phyloP scores from a whole-genome alignment of 345 rosid species.

The Xanthoceras sorbifolium region DNA sequence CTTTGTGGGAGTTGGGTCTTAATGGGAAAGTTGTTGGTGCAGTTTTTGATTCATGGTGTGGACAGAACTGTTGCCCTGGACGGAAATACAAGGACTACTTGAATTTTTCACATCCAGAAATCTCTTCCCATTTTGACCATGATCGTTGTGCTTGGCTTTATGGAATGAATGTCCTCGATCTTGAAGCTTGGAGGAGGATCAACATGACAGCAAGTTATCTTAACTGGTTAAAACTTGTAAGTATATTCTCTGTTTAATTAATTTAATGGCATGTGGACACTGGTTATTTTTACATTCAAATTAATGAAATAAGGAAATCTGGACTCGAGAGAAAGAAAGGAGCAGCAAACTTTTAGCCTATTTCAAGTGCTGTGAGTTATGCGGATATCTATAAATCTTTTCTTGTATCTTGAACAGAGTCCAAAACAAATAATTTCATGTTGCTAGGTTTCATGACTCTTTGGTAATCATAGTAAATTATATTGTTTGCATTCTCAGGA shows the following conservation, averaged over 20 bases:
- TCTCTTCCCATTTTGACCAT: conserved; percentile 57
- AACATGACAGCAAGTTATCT: conserved; percentile 66
- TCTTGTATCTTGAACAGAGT: not conserved
- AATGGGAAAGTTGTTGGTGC: conserved; percentile 78
- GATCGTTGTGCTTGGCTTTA: conserved; percentile 82
- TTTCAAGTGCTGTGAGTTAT: not conserved
- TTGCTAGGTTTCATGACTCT: not conserved
- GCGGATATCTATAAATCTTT: not conserved
- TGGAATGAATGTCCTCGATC: conserved; percentile 88
- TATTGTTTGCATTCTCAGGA: too few species aligned
- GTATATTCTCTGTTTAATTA: conserved; percentile 24
- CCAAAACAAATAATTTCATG: not conserved
- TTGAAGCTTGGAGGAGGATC: conserved; percentile 79
- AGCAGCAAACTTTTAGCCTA: not conserved
- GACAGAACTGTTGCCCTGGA: conserved; percentile 79
- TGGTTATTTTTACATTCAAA: not conserved
- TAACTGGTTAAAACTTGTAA: conserved; percentile 71
- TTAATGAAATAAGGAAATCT: not conserved
- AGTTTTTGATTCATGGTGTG: conserved; percentile 70
- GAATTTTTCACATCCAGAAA: conserved; percentile 75
- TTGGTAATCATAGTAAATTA: not conserved
- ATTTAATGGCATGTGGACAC: not conserved
- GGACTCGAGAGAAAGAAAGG: not conserved
- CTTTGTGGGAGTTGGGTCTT: conserved; percentile 80
- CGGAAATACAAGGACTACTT: conserved; percentile 76